A percentile compares a stretch with the other conserved stretches of the same genome.
These are phyloP conservation scores for Erythrophleum fordii DNA, from an alignment of 306 rosid genomes.

Conservation along the genomic window DNA sequence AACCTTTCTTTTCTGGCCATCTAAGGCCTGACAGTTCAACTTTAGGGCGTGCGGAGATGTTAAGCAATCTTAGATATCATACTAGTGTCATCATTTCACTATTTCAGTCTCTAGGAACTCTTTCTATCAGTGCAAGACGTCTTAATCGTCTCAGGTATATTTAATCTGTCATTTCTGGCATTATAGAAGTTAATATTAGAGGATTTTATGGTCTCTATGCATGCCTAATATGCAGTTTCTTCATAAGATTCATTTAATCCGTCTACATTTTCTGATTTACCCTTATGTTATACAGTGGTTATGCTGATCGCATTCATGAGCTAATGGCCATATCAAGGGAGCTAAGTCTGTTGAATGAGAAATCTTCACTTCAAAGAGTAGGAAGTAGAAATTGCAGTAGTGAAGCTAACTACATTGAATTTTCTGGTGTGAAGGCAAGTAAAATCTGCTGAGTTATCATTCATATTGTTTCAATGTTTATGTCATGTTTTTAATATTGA, in stretches of 20 bases:
- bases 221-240: conserved; percentile 24
- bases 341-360: conserved; percentile 64
- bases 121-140: conserved; percentile 88
- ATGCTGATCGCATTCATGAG: conserved; percentile 94
- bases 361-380: conserved; percentile 58
- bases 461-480: conserved; percentile 30
- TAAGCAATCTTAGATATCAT: conserved; percentile 98
- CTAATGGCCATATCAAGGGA: conserved; percentile 82
- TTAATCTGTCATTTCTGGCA: conserved; percentile 17
- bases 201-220: conserved; percentile 23
- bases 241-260: conserved; percentile 23
- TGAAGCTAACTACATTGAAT: conserved; percentile 92
- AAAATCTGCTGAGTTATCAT: conserved; percentile 18
- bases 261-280: conserved; percentile 31
- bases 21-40: conserved; percentile 95
- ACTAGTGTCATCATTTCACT: conserved; percentile 94
- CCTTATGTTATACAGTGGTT: conserved; percentile 69
- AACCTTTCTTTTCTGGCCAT: conserved; percentile 96
- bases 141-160: conserved; percentile 95
- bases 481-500: conserved; percentile 40
- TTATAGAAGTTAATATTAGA: conserved; percentile 32
- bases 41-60: conserved; percentile 98
- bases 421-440: conserved; percentile 86
- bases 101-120: conserved; percentile 95
- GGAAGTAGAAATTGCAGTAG: conserved; percentile 73